Evolutionary conservation across 179 eudicot species (phyloP), one percentile per base, ranked within the genome.

Genomic region (Vitellaria paradoxa): DNA sequence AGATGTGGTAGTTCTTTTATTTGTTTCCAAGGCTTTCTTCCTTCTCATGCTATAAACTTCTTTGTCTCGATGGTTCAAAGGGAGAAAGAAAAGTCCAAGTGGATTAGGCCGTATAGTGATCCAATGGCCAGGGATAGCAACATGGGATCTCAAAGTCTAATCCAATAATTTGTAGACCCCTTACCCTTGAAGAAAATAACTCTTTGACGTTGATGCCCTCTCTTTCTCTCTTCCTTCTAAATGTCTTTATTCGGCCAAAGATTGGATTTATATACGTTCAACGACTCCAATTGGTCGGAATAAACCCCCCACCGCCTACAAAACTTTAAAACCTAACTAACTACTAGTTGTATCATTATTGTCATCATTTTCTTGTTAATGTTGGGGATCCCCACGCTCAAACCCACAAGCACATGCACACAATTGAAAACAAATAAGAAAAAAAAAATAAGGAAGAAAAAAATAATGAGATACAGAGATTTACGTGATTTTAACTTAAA

Each of bases 251-350:
- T n/a, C 52, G 14, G 63, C 63, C 20, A 21, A 65, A 50, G 63
- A 76, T 76, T 50, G 63, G 72, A 5, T 50, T 65, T 30, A 47
- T 76, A 26, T 52, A 71, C 14, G 37, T 53, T 18, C 72, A 65
- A 50, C 63, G 64, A 21, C 68, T 65, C 69, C 77, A 46, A 57
- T 50, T 50, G 71, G 78, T 76, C 78, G 78, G 78, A 52, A 76
- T 76, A 75, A 75, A 75, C 60, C 69, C 69, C 60, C 24, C 70
- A 50, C 55, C 7, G 50, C 47, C 26, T 50, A 30, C 37, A 76
- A 7, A 42, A 42, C 78, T 52, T 50, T 65, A 24, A 50, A 17
- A 18, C 70, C 70, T 49, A 64, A 70, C 73, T n/a, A 17, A 14
- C 70, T 18, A 5, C 42, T 2, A 21, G 13, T 21, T 14, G 15